Evolutionary conservation across 257 asterid species (phyloP), one percentile per base, ranked within the genome.

Genomic region (Solanum microdontum): DNA sequence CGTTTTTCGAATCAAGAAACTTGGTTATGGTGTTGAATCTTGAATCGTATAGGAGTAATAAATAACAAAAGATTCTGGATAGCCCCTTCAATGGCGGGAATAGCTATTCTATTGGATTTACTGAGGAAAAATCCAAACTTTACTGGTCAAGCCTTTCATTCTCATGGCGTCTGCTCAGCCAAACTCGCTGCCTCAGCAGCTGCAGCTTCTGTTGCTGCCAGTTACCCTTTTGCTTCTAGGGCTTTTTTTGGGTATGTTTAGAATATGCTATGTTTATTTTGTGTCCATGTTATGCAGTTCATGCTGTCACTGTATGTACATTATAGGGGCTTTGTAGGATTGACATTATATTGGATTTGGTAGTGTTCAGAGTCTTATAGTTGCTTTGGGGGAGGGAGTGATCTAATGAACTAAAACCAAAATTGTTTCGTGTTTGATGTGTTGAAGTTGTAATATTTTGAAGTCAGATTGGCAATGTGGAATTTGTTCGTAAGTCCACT

Each of bases 221-320:
- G 89, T 36, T 83, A 95, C 74, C 98, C 96, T 40, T 93, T 95
- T 88, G 94, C 98, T 9, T 88, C 89, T 73, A 89, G 92, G 86
- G 90, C 95, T 51, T 85, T 93, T 9, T 88, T 93, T 12, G 92
- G 96, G 97, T 94, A 88, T 68, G n/a, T 39, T 75, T 39, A 76
- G 12, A 37, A 76, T 12, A 11, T 40, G n/a, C n/a, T 77, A 77
- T 77, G 36, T 24, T 39, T 75, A 13, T 37, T 75, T 36, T 36
- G 11, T 69, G 43, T 72, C 45, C 43, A 8, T 8, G 14, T 72
- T 72, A 32, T 15, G 10, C 17, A 28, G 39, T 69, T 69, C 39
- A 12, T 28, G 11, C 11, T 69, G 23, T 69, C 37, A 28, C 10
- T 28, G n/a, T 70, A 70, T 1, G 40, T 30, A 32, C 77, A 14